phyloP scores from a whole-genome alignment of 2,329 filamentous ascomycete species.

The Hymenoscyphus albidus region DNA sequence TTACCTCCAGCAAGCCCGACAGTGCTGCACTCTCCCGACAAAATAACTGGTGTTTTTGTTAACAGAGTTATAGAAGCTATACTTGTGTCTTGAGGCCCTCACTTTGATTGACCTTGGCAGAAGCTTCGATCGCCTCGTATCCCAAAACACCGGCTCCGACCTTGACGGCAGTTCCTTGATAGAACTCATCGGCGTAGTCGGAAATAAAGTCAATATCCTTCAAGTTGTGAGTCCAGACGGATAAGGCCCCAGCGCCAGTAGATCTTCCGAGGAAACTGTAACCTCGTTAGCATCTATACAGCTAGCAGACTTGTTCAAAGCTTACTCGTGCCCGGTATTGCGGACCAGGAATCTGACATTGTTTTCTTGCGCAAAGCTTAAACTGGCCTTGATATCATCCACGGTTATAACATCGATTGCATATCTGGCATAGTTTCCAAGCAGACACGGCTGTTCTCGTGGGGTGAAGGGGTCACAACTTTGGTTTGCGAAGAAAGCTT shows the following conservation, averaged over 20 bases:
- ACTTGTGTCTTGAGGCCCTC: too few relatives aligned
- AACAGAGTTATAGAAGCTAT: too few relatives aligned
- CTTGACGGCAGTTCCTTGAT: conserved; percentile 49
- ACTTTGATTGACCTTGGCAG: conserved; percentile 38
- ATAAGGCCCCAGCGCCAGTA: conserved; percentile 56
- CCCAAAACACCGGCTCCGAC: conserved; percentile 52
- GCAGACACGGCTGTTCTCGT: conserved; percentile 37
- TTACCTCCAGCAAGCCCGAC: conserved; percentile 55
- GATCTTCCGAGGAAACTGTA: conserved; percentile 50
- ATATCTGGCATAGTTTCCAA: conserved; percentile 39
- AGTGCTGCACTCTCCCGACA: conserved; percentile 52
- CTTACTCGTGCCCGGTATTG: conserved; percentile 53
- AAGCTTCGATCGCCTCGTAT: conserved; percentile 43
- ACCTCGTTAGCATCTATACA: conserved; percentile 1
- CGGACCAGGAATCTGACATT: conserved; percentile 46
- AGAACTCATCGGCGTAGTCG: conserved; percentile 40
- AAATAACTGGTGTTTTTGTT: conserved; percentile 33
- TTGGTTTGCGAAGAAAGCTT: conserved; percentile 39
- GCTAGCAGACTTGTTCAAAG: not conserved
- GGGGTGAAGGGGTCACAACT: conserved; percentile 35
- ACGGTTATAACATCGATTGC: conserved; percentile 28
- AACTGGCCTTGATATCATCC: conserved; percentile 33
- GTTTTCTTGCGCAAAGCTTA: conserved; percentile 36
- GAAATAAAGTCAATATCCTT: conserved; percentile 42
- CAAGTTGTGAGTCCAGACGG: conserved; percentile 55